phyloP scores from a whole-genome alignment of 805 yeast genomes.

The Starmera quercuum region DNA sequence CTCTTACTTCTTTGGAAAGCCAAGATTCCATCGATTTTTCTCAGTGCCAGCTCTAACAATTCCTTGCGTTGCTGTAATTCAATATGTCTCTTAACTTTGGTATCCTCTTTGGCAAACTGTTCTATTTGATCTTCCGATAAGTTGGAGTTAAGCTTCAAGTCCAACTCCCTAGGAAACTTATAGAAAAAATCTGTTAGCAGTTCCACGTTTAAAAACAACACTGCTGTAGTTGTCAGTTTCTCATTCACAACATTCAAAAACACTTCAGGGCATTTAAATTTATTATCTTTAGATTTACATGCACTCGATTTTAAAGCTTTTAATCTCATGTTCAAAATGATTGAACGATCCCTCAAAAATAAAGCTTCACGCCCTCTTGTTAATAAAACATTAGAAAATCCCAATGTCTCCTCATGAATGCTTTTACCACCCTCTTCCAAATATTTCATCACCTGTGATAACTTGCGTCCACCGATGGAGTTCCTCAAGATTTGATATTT shows the following conservation, averaged over 20 bases:
- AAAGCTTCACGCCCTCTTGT: constrained; percentile 78
- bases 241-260: constrained; percentile 89
- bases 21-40: constrained; percentile 61
- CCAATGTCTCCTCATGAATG: constrained; percentile 60
- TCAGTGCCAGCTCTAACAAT: constrained; percentile 72
- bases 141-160: constrained; percentile 55
- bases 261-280: constrained; percentile 89
- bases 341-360: constrained; percentile 67
- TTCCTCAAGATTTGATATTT: constrained; percentile 52
- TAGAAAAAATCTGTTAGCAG: constrained; percentile 90
- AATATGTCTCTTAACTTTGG: constrained; percentile 81
- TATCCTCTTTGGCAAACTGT: constrained; percentile 87
- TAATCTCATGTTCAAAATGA: constrained; percentile 65
- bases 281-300: constrained; percentile 73
- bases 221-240: constrained; percentile 88
- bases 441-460: constrained; percentile 76
- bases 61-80: constrained; percentile 93
- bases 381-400: constrained; percentile 71
- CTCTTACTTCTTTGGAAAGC: constrained; percentile 25
- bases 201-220: constrained; percentile 88
- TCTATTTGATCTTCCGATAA: constrained; percentile 76
- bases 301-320: constrained; percentile 65
- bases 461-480: constrained; percentile 76
- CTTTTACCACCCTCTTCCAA: constrained; percentile 30
- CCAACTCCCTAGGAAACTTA: constrained; percentile 92